Conservation (phyloP, 1,284 basidiomycete species). For the Pascua guehoae region DNA sequence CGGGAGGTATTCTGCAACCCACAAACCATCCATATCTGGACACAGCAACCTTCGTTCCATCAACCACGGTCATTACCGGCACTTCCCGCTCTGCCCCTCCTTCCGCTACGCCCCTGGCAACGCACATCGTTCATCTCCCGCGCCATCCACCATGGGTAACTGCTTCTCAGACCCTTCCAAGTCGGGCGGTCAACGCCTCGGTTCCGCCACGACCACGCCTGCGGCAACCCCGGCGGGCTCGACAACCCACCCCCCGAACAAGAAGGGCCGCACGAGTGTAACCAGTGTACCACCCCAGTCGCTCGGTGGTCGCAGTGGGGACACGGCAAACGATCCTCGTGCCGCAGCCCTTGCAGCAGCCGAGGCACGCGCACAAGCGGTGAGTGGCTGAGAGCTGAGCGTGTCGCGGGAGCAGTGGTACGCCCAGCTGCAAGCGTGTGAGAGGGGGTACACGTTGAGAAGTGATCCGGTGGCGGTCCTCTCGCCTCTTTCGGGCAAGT, state of each 20-base stretch:
- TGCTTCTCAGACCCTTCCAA: conserved; percentile 48
- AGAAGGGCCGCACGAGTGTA: neutral
- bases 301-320: conserved; percentile 14
- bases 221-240: conserved; percentile 1
- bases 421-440: too few relatives aligned
- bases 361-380: conserved; percentile 43
- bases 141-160: conserved; percentile 40
- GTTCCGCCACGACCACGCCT: conserved; percentile 24
- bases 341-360: conserved; percentile 42
- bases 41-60: too few relatives aligned
- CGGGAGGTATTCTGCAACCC: too few relatives aligned
- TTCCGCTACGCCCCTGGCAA: neutral
- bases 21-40: too few relatives aligned
- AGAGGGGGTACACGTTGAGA: too few relatives aligned
- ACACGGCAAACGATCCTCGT: conserved; percentile 25
- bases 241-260: neutral
- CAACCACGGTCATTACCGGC: too few relatives aligned
- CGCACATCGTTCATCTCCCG: neutral
- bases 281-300: conserved; percentile 21
- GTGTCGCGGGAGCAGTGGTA: too few relatives aligned
- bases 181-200: conserved; percentile 35
- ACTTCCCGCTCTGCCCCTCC: too few relatives aligned
- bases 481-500: too few relatives aligned
- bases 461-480: too few relatives aligned
- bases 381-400: conserved; percentile 23